These are phyloP conservation scores for Daedaleopsis nitida DNA, from an alignment of 768 basidiomycete genomes.

Conservation along the genomic window DNA sequence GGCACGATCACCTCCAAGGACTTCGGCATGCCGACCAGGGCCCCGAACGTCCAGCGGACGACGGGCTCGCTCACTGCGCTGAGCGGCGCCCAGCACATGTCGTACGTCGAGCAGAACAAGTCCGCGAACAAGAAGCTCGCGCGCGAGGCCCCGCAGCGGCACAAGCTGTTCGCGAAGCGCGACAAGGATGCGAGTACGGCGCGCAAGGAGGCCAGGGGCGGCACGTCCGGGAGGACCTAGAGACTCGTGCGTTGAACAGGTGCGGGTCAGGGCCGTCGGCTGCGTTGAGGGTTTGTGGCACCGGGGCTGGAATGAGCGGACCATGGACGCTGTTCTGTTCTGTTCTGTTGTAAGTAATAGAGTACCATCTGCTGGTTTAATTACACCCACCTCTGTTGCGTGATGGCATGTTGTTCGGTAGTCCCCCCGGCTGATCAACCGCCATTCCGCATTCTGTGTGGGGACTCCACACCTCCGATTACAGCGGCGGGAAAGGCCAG, in stretches of 20 bases:
- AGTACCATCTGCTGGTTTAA: no score
- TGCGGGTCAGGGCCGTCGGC: no score
- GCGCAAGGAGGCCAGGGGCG: constrained; percentile 43
- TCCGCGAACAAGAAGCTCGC: constrained; percentile 83
- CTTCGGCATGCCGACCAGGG: constrained; percentile 69
- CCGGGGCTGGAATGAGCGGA: background rate
- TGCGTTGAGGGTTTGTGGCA: no score
- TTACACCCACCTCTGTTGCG: no score
- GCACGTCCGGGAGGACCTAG: background rate
- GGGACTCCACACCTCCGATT: no score
- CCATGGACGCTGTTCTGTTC: background rate
- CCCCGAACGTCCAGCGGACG: constrained; percentile 73
- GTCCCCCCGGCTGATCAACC: background rate
- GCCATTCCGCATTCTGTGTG: background rate
- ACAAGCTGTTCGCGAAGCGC: constrained; percentile 82
- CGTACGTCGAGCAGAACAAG: constrained; percentile 90
- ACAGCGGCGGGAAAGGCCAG: no score
- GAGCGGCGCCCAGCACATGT: constrained; percentile 91
- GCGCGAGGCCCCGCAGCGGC: constrained; percentile 52
- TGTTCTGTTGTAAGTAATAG: background rate
- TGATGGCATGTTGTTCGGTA: background rate
- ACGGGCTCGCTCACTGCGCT: constrained; percentile 81
- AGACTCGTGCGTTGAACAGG: no score
- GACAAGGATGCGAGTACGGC: constrained; percentile 71
- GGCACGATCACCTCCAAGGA: constrained; percentile 87